phyloP scores from a whole-genome alignment of 768 basidiomycete genomes.

The Trametes cubensis region DNA sequence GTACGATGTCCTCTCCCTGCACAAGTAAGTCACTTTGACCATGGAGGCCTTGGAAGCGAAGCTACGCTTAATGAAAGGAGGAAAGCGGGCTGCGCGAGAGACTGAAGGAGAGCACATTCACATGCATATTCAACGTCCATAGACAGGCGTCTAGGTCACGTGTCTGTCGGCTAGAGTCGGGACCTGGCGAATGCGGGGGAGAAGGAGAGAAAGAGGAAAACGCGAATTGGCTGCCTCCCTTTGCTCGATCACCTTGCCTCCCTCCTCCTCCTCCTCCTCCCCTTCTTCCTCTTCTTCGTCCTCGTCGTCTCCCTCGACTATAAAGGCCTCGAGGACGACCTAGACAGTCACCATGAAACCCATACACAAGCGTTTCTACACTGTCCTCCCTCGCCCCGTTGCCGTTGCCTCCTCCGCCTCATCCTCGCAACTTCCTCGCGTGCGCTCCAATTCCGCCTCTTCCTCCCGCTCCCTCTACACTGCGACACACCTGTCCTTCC shows the following conservation, averaged over 20 bases:
- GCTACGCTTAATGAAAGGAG: no score
- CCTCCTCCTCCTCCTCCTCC: slow-evolving; percentile 1
- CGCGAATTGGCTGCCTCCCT: slow-evolving; percentile 1
- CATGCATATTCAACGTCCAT: background rate
- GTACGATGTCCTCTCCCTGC: no score
- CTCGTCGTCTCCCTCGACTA: background rate
- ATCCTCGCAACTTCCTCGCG: slow-evolving; percentile 39
- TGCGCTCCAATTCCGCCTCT: slow-evolving; percentile 47
- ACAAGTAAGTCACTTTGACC: no score
- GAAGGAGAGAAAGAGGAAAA: background rate
- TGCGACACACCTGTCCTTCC: slow-evolving; percentile 40
- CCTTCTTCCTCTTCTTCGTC: background rate
- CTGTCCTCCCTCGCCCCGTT: slow-evolving; percentile 43
- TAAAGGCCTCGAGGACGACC: background rate
- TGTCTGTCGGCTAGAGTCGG: slow-evolving; percentile 20
- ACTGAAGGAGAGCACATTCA: no score
- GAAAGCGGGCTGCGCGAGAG: no score
- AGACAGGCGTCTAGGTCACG: background rate
- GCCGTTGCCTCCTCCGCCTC: slow-evolving; percentile 28
- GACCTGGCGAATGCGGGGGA: background rate
- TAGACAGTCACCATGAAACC: slow-evolving; percentile 22
- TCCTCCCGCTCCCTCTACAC: slow-evolving; percentile 49
- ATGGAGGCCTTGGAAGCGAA: no score
- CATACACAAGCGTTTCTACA: slow-evolving; percentile 51
- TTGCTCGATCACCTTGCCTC: slow-evolving; percentile 14